phyloP scores from a whole-genome alignment of 139 green algal species.

The Chara braunii region DNA sequence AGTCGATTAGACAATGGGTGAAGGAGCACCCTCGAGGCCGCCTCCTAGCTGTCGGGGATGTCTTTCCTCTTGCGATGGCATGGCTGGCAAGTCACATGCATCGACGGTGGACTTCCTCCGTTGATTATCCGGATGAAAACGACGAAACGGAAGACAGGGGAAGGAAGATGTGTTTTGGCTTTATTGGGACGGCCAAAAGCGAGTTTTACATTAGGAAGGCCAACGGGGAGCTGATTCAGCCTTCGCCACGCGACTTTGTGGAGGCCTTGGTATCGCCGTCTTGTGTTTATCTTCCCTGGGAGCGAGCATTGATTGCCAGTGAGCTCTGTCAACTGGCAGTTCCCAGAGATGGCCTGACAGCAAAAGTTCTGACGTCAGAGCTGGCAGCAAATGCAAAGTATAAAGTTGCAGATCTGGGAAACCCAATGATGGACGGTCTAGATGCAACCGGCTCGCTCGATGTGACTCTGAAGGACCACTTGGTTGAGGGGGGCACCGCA shows the following conservation, averaged over 20 bases:
- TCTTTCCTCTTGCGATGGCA: constrained; percentile 38
- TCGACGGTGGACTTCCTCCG: too few relatives aligned
- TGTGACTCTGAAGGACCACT: not conserved
- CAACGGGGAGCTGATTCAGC: constrained; percentile 2
- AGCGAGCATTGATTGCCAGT: constrained; percentile 26
- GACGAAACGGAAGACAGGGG: not conserved
- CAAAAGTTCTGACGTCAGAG: constrained; percentile 18
- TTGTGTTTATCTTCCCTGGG: constrained; percentile 43
- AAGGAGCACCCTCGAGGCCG: not conserved
- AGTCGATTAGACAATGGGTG: constrained; percentile 22
- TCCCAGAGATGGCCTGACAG: constrained; percentile 31
- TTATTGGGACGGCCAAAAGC: constrained; percentile 39
- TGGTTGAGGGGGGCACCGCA: too few relatives aligned
- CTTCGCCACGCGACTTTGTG: constrained; percentile 13
- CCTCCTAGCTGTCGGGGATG: constrained; percentile 34
- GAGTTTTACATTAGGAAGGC: constrained; percentile 34
- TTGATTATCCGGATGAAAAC: not conserved
- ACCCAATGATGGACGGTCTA: constrained; percentile 44
- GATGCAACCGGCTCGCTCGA: constrained; percentile 4
- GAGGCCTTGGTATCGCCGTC: constrained; percentile 16
- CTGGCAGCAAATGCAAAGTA: not conserved
- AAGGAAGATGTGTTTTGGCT: constrained; percentile 9
- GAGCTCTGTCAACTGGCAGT: constrained; percentile 17
- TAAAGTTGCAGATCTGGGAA: constrained; percentile 34
- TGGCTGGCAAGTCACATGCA: constrained; percentile 23